phyloP scores from a whole-genome alignment of 2,329 filamentous ascomycete species.

The Trichoderma atrobrunneum region DNA sequence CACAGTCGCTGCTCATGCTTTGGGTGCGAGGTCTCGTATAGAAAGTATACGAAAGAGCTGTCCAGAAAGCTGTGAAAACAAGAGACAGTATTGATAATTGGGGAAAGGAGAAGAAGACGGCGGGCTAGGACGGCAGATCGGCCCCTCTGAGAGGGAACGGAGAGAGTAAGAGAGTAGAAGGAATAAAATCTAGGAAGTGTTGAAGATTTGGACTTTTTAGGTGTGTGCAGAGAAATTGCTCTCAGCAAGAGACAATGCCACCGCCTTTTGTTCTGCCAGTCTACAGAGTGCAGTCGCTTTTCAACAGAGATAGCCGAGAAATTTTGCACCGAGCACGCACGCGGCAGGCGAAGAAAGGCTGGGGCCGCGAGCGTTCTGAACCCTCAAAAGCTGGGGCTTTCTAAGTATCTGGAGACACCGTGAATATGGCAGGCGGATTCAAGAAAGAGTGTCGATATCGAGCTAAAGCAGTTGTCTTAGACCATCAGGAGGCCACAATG shows the following conservation, averaged over 20 bases:
- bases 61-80: background rate
- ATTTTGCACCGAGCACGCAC: background rate
- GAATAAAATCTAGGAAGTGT: background rate
- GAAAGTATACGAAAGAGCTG: background rate
- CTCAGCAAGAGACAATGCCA: background rate
- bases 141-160: background rate
- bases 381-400: background rate
- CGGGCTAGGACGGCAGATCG: background rate
- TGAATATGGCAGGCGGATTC: background rate
- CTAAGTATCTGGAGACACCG: background rate
- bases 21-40: background rate
- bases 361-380: background rate
- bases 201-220: background rate
- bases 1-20: constrained; percentile 32
- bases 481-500: background rate
- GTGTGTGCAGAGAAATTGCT: background rate
- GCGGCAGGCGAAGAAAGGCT: background rate
- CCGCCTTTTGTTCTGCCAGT: constrained; percentile 18
- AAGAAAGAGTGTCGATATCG: background rate
- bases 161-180: constrained; percentile 1
- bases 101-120: background rate
- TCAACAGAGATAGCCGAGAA: background rate
- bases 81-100: background rate
- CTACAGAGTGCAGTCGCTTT: background rate
- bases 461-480: background rate